Evolutionary conservation across 371 early-diverging fungal genomes (phyloP), one percentile per base, ranked within the genome.

Genomic region (Mortierella sp.): DNA sequence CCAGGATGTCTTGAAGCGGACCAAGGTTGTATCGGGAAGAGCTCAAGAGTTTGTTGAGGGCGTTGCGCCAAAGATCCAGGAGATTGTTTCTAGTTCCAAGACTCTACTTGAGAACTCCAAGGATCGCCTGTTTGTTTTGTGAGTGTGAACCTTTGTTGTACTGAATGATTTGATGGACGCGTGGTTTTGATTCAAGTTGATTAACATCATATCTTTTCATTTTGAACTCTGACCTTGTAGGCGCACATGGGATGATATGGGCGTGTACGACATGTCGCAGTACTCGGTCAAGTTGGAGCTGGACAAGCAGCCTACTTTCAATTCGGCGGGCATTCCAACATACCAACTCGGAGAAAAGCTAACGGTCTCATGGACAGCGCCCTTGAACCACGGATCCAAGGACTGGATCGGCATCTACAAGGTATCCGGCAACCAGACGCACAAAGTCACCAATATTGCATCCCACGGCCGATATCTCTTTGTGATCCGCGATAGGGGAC

Each of bases 361-460:
- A 53, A 79, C 73, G 1, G 86, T 96, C 2, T 71, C 79, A 11
- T 97, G 96, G 93, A 90, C 90, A 4, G 96, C 94, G 1, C 95
- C 92, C 24, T 86, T 81, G 71, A 90, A 90, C 70, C 92, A 92
- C 79, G 88, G 94, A 52, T 70, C 88, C n/a, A 88, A 90, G 64
- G 98, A 97, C 86, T 98, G 99, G 98, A 93, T 98, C 75, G 99
- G 97, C 40, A 86, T 97, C 4, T 98, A 97, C 86, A 90, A 91
- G 44, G 91, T 95, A 0, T 90, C 89, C 0, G 89, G 91, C 29
- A 97, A 97, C 85, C 88, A 91, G 48, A 89, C 90, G 43, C 79
- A 85, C n/a, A 91, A 89, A 41, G 84, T 96, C 44, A 96, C 99
- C 34, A 95, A 91, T 13, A 85, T 90, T 5, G 87, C 90, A 31